phyloP scores from a whole-genome alignment of 106 monocot genomes.

The Triglochin maritima region DNA sequence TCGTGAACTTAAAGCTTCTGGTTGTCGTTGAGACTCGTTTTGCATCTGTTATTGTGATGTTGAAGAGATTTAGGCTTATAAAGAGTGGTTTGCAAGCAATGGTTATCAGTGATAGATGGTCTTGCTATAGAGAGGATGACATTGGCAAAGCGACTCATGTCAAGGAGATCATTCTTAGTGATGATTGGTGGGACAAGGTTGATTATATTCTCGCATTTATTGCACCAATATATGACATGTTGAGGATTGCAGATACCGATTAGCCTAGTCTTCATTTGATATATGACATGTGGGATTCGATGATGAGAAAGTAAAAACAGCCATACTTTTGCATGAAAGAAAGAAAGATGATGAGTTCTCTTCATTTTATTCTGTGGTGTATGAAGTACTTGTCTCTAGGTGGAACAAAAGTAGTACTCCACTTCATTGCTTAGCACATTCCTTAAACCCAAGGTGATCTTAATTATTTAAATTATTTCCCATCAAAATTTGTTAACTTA shows the following conservation, averaged over 20 bases:
- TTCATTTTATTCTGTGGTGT: neutral
- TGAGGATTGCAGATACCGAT: too few species aligned
- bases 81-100: neutral
- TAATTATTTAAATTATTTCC: too few species aligned
- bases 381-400: neutral
- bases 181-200: neutral
- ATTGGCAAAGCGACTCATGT: neutral
- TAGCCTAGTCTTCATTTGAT: too few species aligned
- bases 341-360: neutral
- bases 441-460: constrained; percentile 1
- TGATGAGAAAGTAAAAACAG: neutral
- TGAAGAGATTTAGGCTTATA: neutral
- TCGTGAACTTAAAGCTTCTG: too few species aligned
- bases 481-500: neutral
- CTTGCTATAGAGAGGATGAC: neutral
- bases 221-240: constrained; percentile 1
- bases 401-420: neutral
- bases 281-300: too few species aligned
- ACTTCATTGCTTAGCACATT: neutral
- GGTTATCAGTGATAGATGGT: neutral
- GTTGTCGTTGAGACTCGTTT: neutral
- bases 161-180: neutral
- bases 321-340: neutral
- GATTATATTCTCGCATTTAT: neutral
- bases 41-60: neutral